Conservation (phyloP, 2,329 filamentous ascomycete genomes). For the Aureobasidium musti region DNA sequence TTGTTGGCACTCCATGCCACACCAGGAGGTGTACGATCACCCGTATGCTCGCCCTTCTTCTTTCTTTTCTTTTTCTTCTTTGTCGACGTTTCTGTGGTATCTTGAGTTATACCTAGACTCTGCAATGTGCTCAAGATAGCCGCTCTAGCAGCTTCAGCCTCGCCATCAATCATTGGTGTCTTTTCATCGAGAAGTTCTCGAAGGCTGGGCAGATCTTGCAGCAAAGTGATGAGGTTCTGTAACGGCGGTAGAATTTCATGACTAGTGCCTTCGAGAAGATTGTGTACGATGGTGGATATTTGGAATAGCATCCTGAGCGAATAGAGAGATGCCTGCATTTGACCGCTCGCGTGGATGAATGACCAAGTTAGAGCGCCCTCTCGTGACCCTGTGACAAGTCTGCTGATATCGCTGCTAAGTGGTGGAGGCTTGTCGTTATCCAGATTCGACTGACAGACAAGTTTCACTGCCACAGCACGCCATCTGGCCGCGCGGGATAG, state of each 20-base stretch:
- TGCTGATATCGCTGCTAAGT: conserved; percentile 11
- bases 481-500: conserved; percentile 27
- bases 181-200: conserved; percentile 25
- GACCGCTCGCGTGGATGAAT: conserved; percentile 45
- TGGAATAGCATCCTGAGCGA: conserved; percentile 48
- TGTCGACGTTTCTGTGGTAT: neutral
- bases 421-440: conserved; percentile 30
- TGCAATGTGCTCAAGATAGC: neutral
- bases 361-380: conserved; percentile 38
- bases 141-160: conserved; percentile 3
- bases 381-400: conserved; percentile 24
- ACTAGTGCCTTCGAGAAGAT: neutral
- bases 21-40: neutral
- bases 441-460: conserved; percentile 27
- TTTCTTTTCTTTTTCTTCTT: conserved; percentile 29
- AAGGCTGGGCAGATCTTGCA: conserved; percentile 8
- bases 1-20: conserved; percentile 28
- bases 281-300: conserved; percentile 33
- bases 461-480: conserved; percentile 27
- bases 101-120: conserved; percentile 6
- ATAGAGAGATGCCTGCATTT: conserved; percentile 48
- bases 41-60: conserved; percentile 29
- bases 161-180: neutral
- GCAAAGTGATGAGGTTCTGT: neutral
- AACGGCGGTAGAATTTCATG: neutral